Conservation (phyloP, 2,329 filamentous ascomycete genomes). For the Cytospora piceicola region DNA sequence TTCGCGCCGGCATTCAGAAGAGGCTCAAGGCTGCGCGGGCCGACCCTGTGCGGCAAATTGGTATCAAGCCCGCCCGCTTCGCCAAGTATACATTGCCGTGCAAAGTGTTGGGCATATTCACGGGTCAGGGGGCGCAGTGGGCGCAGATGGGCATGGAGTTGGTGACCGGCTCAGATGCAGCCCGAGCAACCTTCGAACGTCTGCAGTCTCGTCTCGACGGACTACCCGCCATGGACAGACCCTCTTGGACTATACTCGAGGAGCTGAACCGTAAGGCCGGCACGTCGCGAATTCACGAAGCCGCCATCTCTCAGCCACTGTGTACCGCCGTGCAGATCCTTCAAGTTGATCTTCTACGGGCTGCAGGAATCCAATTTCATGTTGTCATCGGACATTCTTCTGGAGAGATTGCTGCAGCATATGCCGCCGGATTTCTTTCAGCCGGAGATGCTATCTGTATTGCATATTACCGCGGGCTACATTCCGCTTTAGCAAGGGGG, state of each 20-base stretch:
- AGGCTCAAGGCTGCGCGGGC: not conserved
- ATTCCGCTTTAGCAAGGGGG: not conserved
- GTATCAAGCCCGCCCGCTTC: not conserved
- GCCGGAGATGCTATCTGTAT: slow-evolving; percentile 34
- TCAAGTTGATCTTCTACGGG: slow-evolving; percentile 40
- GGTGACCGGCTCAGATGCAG: slow-evolving; percentile 34
- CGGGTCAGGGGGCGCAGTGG: slow-evolving; percentile 43
- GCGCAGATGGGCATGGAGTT: slow-evolving; percentile 40
- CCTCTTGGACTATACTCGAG: slow-evolving; percentile 5
- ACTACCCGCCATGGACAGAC: not conserved
- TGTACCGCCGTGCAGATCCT: slow-evolving; percentile 47
- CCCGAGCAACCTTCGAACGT: not conserved
- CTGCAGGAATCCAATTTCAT: slow-evolving; percentile 31
- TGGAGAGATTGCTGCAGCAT: slow-evolving; percentile 30
- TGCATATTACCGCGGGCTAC: slow-evolving; percentile 32
- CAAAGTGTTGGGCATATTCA: slow-evolving; percentile 36
- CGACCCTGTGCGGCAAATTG: not conserved
- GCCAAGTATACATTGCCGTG: not conserved
- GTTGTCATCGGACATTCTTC: slow-evolving; percentile 38
- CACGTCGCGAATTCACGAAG: slow-evolving; percentile 22
- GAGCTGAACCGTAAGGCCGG: slow-evolving; percentile 12
- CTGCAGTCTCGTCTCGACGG: not conserved
- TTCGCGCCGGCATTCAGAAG: not conserved
- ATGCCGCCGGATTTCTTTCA: slow-evolving; percentile 6
- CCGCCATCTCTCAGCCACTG: slow-evolving; percentile 30